Evolutionary conservation across 2,329 filamentous ascomycete species (phyloP).

Genomic region (Acarospora socialis): DNA sequence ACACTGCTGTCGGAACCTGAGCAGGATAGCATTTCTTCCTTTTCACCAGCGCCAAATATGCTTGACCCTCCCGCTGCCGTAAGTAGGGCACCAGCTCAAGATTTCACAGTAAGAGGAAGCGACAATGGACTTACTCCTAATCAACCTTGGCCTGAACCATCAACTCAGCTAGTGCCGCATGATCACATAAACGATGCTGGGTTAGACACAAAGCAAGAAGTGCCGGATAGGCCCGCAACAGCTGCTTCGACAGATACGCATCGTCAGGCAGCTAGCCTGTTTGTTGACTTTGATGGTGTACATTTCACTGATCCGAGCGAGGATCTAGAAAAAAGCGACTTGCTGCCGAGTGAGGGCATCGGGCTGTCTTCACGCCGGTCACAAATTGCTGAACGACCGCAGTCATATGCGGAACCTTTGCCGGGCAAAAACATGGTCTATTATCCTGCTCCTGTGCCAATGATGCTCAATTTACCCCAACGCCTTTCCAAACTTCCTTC

Average conservation of each 20-base stretch:
- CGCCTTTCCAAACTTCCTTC: slow-evolving; percentile 65
- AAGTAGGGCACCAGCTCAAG: too few species aligned
- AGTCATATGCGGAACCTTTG: slow-evolving; percentile 4
- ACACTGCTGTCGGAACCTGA: slow-evolving; percentile 27
- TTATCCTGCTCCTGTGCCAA: slow-evolving; percentile 88
- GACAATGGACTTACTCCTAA: slow-evolving; percentile 9
- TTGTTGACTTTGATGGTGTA: slow-evolving; percentile 37
- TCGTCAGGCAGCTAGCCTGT: slow-evolving; percentile 29
- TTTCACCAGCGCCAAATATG: slow-evolving; percentile 15
- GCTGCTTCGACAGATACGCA: slow-evolving; percentile 33
- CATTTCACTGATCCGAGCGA: slow-evolving; percentile 30
- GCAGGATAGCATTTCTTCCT: slow-evolving; percentile 20
- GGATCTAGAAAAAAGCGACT: background rate
- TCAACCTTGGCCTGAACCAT: slow-evolving; percentile 10
- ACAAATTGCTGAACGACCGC: slow-evolving; percentile 2
- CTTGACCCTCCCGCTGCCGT: too few species aligned
- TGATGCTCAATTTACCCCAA: slow-evolving; percentile 83
- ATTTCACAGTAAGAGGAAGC: slow-evolving; percentile 5
- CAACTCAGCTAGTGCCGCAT: slow-evolving; percentile 4
- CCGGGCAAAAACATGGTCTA: slow-evolving; percentile 75
- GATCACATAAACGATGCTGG: slow-evolving; percentile 4
- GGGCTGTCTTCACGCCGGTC: slow-evolving; percentile 1
- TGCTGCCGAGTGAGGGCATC: background rate
- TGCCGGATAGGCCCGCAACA: slow-evolving; percentile 20
- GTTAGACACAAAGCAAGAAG: slow-evolving; percentile 14